Percentiles rank a stretch among this genome's conserved stretches.
These are phyloP conservation scores for Annulohypoxylon stygium DNA, from an alignment of 495 filamentous ascomycete genomes.

Conservation along the genomic window DNA sequence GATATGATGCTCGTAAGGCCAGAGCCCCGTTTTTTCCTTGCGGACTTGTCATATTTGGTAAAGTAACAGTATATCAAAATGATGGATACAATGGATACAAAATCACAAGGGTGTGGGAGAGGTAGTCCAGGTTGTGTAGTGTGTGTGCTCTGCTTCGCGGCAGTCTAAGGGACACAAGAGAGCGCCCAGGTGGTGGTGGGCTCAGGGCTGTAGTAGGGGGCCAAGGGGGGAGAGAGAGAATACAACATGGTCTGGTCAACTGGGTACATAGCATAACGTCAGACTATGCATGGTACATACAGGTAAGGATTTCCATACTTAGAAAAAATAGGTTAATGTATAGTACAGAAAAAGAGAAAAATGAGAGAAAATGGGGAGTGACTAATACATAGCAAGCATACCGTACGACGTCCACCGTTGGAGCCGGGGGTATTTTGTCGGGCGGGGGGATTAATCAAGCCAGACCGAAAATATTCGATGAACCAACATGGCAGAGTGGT, in stretches of 20 bases:
- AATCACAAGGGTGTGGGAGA: slow-evolving; percentile 23
- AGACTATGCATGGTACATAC: slow-evolving; percentile 36
- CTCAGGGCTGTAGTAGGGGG: slow-evolving; percentile 17
- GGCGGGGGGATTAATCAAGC: slow-evolving; percentile 28
- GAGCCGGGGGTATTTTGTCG: slow-evolving; percentile 24
- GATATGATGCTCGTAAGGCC: slow-evolving; percentile 40
- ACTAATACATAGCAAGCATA: slow-evolving; percentile 31
- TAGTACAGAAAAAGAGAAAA: slow-evolving; percentile 1
- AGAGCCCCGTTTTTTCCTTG: slow-evolving; percentile 35
- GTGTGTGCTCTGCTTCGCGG: slow-evolving; percentile 30
- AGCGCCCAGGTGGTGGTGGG: slow-evolving; percentile 21
- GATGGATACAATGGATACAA: slow-evolving; percentile 23
- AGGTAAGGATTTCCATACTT: slow-evolving; percentile 34
- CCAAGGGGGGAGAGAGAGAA: slow-evolving; percentile 18
- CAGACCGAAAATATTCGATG: slow-evolving; percentile 28
- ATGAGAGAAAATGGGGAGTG: slow-evolving; percentile 27
- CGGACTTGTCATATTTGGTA: slow-evolving; percentile 41
- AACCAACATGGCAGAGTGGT: slow-evolving; percentile 10
- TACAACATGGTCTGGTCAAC: slow-evolving; percentile 2
- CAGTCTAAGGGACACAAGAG: slow-evolving; percentile 7
- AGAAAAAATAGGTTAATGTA: slow-evolving; percentile 19
- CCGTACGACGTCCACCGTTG: slow-evolving; percentile 42
- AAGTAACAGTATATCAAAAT: slow-evolving; percentile 48
- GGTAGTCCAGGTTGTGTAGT: neutral
- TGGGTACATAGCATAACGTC: slow-evolving; percentile 40